These are phyloP conservation scores for Alnus rubra DNA, from an alignment of 306 rosid genomes.

Conservation along the genomic window DNA sequence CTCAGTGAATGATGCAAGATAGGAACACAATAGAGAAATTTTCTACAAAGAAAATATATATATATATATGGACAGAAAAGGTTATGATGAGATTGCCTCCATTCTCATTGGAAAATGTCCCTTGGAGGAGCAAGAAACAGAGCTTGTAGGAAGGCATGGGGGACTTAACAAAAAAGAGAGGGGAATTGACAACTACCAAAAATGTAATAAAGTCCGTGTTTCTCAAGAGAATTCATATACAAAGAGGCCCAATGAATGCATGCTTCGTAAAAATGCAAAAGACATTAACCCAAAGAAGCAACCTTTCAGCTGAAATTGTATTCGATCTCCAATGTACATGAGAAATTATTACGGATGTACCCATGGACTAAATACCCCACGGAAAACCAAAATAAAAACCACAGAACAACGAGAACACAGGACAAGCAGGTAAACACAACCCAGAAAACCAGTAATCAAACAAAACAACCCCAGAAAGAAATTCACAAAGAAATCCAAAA, in stretches of 20 bases:
- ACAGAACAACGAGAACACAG: not conserved
- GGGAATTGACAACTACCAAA: not conserved
- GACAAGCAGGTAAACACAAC: slow-evolving; percentile 8
- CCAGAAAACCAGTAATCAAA: slow-evolving; percentile 21
- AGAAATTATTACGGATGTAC: not conserved
- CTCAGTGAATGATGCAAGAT: not conserved
- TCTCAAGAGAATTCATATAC: not conserved
- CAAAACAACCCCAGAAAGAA: not conserved
- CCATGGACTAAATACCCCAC: not conserved
- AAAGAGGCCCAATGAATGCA: not conserved
- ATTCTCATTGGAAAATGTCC: not conserved
- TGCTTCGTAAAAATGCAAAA: slow-evolving; percentile 1
- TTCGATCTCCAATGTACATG: slow-evolving; percentile 4
- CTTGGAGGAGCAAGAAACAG: not conserved
- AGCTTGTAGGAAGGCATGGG: not conserved
- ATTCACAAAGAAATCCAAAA: not conserved
- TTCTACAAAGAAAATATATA: too few species aligned
- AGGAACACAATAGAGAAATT: too few species aligned
- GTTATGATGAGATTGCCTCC: not conserved
- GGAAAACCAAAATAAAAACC: not conserved
- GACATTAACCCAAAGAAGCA: slow-evolving; percentile 23
- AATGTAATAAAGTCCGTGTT: not conserved
- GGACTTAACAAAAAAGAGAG: not conserved
- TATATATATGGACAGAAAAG: too few species aligned
- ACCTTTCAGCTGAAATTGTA: slow-evolving; percentile 11